A percentile compares a stretch with the other conserved stretches of the same genome.
Evolutionary conservation across 2,329 filamentous ascomycete genomes (phyloP).

Genomic region (Aureobasidium melanogenum): DNA sequence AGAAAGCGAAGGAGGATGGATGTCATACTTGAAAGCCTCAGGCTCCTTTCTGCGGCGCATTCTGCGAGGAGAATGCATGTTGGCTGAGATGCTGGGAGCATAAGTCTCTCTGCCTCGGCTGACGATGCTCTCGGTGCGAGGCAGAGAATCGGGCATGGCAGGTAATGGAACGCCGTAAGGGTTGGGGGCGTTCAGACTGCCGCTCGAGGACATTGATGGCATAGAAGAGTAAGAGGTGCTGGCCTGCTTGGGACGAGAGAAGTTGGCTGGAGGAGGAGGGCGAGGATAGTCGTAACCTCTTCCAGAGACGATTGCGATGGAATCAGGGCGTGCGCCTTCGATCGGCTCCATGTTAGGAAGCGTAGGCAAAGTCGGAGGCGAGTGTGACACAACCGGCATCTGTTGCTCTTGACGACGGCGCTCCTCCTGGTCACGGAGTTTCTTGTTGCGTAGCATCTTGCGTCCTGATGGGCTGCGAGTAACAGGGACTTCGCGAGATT

Average conservation of each 20-base stretch:
- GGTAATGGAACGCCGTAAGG: constrained; percentile 22
- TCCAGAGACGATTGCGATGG: constrained; percentile 50
- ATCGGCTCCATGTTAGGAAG: constrained; percentile 47
- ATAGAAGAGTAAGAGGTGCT: neutral
- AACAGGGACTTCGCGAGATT: constrained; percentile 14
- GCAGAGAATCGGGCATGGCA: constrained; percentile 22
- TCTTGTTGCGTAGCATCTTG: constrained; percentile 28
- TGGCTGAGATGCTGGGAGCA: constrained; percentile 81
- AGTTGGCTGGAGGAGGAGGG: constrained; percentile 22
- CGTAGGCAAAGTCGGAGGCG: constrained; percentile 51
- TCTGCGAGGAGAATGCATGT: constrained; percentile 84
- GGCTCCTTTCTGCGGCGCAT: constrained; percentile 93
- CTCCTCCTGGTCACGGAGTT: constrained; percentile 41
- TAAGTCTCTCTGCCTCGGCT: constrained; percentile 95
- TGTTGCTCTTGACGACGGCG: constrained; percentile 44
- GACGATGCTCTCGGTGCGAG: constrained; percentile 87
- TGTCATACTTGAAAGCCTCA: constrained; percentile 90
- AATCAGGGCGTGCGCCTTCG: constrained; percentile 58
- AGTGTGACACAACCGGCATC: constrained; percentile 45
- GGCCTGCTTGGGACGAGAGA: constrained; percentile 28
- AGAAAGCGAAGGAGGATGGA: neutral
- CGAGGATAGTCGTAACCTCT: constrained; percentile 28
- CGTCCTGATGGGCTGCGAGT: constrained; percentile 10
- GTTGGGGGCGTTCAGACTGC: constrained; percentile 13
- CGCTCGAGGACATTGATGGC: constrained; percentile 9